Evolutionary conservation across 768 basidiomycete genomes (phyloP).

Genomic region (Suillus hirtellus): DNA sequence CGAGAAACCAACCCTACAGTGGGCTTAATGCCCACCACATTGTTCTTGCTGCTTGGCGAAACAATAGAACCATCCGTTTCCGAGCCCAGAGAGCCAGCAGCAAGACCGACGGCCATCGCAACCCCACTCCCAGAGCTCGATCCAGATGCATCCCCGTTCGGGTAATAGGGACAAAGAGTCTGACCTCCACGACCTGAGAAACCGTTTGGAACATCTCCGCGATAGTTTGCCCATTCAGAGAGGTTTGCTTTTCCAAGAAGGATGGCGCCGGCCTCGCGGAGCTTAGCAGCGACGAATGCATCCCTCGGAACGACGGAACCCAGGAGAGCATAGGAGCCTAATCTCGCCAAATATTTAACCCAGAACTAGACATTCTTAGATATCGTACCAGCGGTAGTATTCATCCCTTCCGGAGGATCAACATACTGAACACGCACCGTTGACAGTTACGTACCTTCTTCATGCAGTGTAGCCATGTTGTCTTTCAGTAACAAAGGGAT

Average conservation of each 20-base stretch:
- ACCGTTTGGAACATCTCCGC: constrained; percentile 40
- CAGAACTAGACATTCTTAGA: not conserved
- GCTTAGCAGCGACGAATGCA: constrained; percentile 29
- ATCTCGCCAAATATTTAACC: constrained; percentile 5
- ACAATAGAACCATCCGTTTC: constrained; percentile 54
- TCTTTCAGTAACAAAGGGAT: constrained; percentile 62
- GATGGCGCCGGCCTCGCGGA: constrained; percentile 36
- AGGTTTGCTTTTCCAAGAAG: constrained; percentile 45
- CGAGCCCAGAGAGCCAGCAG: constrained; percentile 43
- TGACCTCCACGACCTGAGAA: constrained; percentile 52
- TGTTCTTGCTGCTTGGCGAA: constrained; percentile 42
- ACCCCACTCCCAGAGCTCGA: constrained; percentile 47
- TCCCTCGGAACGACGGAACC: constrained; percentile 38
- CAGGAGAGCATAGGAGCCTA: constrained; percentile 38
- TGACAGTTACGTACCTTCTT: constrained; percentile 25
- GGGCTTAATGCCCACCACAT: constrained; percentile 51
- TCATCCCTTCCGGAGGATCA: constrained; percentile 31
- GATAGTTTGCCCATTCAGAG: constrained; percentile 46
- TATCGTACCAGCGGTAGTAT: constrained; percentile 37
- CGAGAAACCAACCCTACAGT: constrained; percentile 61
- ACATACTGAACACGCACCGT: constrained; percentile 7
- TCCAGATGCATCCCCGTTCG: constrained; percentile 41
- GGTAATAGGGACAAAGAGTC: constrained; percentile 42
- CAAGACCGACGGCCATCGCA: constrained; percentile 43
- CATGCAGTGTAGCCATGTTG: constrained; percentile 35